Evolutionary conservation across 2,329 filamentous ascomycete species (phyloP).

Genomic region (Bipolaris gigantea): DNA sequence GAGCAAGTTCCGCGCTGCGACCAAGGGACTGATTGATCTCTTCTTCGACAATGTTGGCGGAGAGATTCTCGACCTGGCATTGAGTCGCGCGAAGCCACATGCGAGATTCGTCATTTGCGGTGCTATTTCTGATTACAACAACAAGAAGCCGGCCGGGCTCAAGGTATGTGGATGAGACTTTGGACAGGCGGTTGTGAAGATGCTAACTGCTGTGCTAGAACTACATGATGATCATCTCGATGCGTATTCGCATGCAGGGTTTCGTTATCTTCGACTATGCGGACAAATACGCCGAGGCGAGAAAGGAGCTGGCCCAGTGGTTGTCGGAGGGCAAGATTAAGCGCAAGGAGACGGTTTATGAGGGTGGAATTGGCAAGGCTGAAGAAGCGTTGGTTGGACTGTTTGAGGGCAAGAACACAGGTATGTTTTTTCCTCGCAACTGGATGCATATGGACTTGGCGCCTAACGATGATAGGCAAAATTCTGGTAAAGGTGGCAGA

Average conservation of each 20-base stretch:
- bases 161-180: constrained; percentile 30
- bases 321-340: constrained; percentile 70
- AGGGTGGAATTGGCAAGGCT: constrained; percentile 67
- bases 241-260: constrained; percentile 51
- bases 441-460: background rate
- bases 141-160: constrained; percentile 54
- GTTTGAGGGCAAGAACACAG: constrained; percentile 71
- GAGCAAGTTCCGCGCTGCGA: constrained; percentile 52
- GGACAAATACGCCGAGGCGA: constrained; percentile 60
- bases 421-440: constrained; percentile 49
- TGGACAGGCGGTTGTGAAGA: too few relatives aligned
- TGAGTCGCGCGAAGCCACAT: constrained; percentile 47
- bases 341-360: constrained; percentile 70
- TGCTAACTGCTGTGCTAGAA: constrained; percentile 35
- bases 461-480: constrained; percentile 57
- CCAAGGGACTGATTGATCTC: constrained; percentile 54
- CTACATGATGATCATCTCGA: constrained; percentile 49
- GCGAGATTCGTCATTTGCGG: constrained; percentile 52
- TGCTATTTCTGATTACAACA: constrained; percentile 51
- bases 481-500: constrained; percentile 45
- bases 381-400: constrained; percentile 65
- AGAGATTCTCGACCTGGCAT: constrained; percentile 51
- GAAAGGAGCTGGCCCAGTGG: constrained; percentile 66
- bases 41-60: constrained; percentile 58
- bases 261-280: constrained; percentile 74